Percentiles rank a stretch among this genome's conserved stretches.
Conservation (phyloP, 441 rosid species). For the Lagerstroemia fauriei region DNA sequence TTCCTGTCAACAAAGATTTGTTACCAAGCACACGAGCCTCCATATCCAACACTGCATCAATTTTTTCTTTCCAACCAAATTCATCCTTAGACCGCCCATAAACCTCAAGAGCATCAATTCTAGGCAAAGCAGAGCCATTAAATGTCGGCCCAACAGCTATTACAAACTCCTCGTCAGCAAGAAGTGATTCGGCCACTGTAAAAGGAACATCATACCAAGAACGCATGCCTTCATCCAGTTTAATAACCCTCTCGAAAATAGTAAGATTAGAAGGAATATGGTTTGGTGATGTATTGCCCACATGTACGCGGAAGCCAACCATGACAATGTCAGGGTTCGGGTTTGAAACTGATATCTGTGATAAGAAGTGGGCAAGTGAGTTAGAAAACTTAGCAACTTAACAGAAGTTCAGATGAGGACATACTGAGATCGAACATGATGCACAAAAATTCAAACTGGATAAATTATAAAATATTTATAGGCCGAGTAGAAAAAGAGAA, state of each 20-base stretch:
- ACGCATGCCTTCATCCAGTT: slow-evolving; percentile 96
- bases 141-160: slow-evolving; percentile 84
- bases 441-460: not conserved
- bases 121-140: slow-evolving; percentile 79
- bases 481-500: not conserved
- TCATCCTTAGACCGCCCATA: slow-evolving; percentile 99
- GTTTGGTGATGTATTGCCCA: slow-evolving; percentile 88
- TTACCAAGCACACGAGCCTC: slow-evolving; percentile 95
- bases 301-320: slow-evolving; percentile 97
- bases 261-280: slow-evolving; percentile 93
- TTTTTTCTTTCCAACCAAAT: slow-evolving; percentile 99
- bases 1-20: slow-evolving; percentile 63
- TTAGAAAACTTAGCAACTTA: not conserved
- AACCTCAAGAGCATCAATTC: slow-evolving; percentile 95
- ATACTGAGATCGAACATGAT: slow-evolving; percentile 17
- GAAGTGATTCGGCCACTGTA: slow-evolving; percentile 95
- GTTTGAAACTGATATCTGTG: slow-evolving; percentile 86
- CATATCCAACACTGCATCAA: slow-evolving; percentile 91
- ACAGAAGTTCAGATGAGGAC: not conserved
- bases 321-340: slow-evolving; percentile 96
- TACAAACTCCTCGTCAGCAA: slow-evolving; percentile 96
- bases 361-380: slow-evolving; percentile 23
- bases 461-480: not conserved
- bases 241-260: slow-evolving; percentile 89
- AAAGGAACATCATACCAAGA: slow-evolving; percentile 99